Evolutionary conservation across 805 yeast genomes (phyloP), one percentile per base, ranked within the genome.

Genomic region (Lachancea lanzarotensis): DNA sequence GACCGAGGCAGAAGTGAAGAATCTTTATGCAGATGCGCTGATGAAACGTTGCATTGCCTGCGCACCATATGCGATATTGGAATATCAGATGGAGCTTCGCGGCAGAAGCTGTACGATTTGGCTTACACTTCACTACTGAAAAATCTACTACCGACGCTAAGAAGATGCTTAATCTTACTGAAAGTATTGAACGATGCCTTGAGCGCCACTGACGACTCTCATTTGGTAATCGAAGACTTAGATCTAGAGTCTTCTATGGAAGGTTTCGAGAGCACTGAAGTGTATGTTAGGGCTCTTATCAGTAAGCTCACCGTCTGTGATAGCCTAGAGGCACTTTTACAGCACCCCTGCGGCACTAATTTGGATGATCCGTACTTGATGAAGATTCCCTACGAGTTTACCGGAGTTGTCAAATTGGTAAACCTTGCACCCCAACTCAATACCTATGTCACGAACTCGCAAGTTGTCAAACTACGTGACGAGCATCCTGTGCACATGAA

Each of bases 391-490:
- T 45, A 58, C 38, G 80, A 74, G 19, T 78, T 71, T 50, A 82
- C 86, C 5, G 81, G 81, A 11, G 69, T 72, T 6, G 65, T 78
- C 1, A 74, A 73, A 42, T 62, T 82, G 40, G 67, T 76, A 29
- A 73, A 74, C 39, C 57, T 83, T 37, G 83, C 88, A 11, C 48
- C 53, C 12, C 70, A 72, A 49, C 65, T 70, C 57, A 59, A 63
- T 50, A 64, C 67, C 2, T 71, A 71, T 43, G 54, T 65, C 8
- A 69, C 69, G 2, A 57, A 62, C 29, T 54, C 67, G 2, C 55
- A 55, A 29, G 53, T 53, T 12, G 46, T 60, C 17, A 56, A 51
- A 42, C 45, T 62, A 26, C 53, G 55, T 5, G 64, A 59, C 42
- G 67, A 63, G 49, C 56, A 65, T 50, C 47, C 63, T 9, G 42